Conservation (phyloP, 2,329 filamentous ascomycete species). For the Cytospora paraplurivora region DNA sequence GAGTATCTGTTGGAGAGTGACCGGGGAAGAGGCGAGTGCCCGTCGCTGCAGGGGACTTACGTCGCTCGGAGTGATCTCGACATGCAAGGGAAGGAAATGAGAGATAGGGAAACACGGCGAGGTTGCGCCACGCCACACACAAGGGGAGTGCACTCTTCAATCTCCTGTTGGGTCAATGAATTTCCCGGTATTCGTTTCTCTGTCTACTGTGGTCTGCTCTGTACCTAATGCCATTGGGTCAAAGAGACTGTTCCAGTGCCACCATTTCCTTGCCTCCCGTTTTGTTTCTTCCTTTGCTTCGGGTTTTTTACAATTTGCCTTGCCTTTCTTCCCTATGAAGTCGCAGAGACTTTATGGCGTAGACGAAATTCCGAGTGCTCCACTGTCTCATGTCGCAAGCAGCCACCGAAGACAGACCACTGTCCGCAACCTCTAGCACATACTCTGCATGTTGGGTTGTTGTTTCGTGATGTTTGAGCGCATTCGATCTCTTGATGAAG, state of each 20-base stretch:
- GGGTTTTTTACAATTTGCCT: not conserved
- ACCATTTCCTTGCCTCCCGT: not conserved
- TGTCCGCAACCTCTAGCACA: slow-evolving; percentile 4
- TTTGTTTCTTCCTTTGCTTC: not conserved
- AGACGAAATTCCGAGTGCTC: slow-evolving; percentile 3
- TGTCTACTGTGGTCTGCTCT: not conserved
- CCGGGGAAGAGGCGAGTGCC: not conserved
- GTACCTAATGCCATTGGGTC: not conserved
- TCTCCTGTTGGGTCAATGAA: not conserved
- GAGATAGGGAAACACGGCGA: not conserved
- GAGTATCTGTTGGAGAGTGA: not conserved
- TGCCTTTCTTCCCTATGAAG: not conserved
- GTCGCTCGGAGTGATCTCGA: not conserved
- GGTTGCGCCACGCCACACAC: not conserved
- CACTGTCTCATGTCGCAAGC: not conserved
- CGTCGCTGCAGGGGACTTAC: not conserved
- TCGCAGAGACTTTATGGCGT: not conserved
- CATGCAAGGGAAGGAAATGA: not conserved
- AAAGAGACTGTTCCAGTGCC: no score
- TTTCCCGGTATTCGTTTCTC: not conserved
- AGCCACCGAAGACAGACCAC: slow-evolving; percentile 2
- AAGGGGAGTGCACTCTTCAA: not conserved
- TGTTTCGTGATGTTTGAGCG: not conserved
- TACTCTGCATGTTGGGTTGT: not conserved
- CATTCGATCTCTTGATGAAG: not conserved